These are phyloP conservation scores for Viola pubescens DNA, from an alignment of 441 rosid species.

Conservation along the genomic window DNA sequence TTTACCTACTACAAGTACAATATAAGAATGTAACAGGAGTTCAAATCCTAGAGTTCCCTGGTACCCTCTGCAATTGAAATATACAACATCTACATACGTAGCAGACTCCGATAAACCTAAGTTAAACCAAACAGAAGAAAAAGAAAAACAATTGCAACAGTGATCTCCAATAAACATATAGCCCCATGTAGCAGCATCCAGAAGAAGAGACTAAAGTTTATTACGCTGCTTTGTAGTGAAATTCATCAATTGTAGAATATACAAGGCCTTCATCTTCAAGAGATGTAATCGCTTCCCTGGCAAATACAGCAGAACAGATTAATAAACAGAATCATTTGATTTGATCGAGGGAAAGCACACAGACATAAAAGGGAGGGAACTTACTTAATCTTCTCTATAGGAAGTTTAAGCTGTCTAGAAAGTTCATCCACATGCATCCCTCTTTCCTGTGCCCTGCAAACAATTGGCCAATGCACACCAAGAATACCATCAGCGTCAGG, in stretches of 20 bases:
- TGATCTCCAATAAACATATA: not conserved
- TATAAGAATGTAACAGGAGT: no score
- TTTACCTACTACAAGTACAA: no score
- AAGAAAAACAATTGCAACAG: no score
- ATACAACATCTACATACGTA: no score
- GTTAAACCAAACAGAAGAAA: no score
- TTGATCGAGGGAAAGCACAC: not conserved
- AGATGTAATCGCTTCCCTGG: slow-evolving; percentile 57
- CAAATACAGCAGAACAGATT: not conserved
- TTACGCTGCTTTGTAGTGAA: slow-evolving; percentile 73
- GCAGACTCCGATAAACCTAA: no score
- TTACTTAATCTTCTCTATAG: slow-evolving; percentile 73
- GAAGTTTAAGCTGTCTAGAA: slow-evolving; percentile 58
- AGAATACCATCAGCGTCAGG: not conserved
- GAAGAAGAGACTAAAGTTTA: slow-evolving; percentile 16
- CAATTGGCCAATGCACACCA: slow-evolving; percentile 3
- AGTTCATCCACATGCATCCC: slow-evolving; percentile 78
- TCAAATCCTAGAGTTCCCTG: no score
- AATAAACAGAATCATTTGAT: not conserved
- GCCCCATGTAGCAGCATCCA: not conserved
- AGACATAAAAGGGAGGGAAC: not conserved
- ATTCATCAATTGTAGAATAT: slow-evolving; percentile 86
- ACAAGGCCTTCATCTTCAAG: slow-evolving; percentile 85
- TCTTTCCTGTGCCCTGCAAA: slow-evolving; percentile 64
- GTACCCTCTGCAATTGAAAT: no score